phyloP scores from a whole-genome alignment of 345 rosid genomes.

The Alliaria petiolata region DNA sequence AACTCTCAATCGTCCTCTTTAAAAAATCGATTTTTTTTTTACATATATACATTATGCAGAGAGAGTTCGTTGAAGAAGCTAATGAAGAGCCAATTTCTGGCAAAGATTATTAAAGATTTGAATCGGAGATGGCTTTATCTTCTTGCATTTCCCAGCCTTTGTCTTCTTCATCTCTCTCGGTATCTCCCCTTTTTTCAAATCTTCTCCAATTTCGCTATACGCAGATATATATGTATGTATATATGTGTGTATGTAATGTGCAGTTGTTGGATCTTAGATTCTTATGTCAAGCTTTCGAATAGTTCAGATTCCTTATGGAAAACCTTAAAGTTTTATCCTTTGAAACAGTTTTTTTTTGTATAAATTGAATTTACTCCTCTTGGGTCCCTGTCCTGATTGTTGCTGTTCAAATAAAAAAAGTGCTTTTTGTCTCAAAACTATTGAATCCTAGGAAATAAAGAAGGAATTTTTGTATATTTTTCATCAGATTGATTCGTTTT shows the following conservation, averaged over 20 bases:
- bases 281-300: neutral
- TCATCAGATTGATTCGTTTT: neutral
- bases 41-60: neutral
- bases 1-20: neutral
- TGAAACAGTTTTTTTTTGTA: neutral
- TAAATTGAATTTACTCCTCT: neutral
- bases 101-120: conserved; percentile 16
- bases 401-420: neutral
- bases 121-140: conserved; percentile 52
- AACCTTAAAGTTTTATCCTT: conserved; percentile 10
- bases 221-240: neutral
- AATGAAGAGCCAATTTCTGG: conserved; percentile 29
- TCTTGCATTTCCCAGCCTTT: conserved; percentile 46
- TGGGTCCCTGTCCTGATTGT: neutral
- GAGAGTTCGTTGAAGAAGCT: conserved; percentile 10
- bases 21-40: neutral
- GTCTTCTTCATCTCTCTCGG: conserved; percentile 27
- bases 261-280: conserved; percentile 10
- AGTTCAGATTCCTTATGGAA: conserved; percentile 11
- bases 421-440: neutral
- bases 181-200: neutral
- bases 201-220: neutral
- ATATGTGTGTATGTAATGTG: conserved; percentile 13
- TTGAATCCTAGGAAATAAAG: neutral
- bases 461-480: neutral